Percentiles rank a stretch among this genome's conserved stretches.
Conservation (phyloP, 768 basidiomycete genomes). For the Kwoniella sp. region DNA sequence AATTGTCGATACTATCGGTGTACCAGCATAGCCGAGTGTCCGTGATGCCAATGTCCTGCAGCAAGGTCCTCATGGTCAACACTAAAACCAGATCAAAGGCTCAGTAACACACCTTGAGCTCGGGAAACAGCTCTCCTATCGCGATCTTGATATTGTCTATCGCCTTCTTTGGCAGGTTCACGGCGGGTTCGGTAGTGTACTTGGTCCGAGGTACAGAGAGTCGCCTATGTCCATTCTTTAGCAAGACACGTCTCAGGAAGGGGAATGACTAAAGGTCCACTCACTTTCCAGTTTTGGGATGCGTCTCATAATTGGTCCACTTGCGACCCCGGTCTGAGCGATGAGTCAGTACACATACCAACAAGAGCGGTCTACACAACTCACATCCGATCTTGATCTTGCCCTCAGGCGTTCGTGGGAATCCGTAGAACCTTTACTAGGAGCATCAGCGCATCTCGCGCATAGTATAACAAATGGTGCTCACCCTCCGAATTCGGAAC, state of each 20-base stretch:
- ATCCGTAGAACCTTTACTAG: slow-evolving; percentile 21
- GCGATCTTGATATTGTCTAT: slow-evolving; percentile 31
- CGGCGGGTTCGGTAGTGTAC: slow-evolving; percentile 24
- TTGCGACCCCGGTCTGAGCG: slow-evolving; percentile 27
- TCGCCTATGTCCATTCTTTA: slow-evolving; percentile 9
- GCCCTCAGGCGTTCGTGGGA: slow-evolving; percentile 30
- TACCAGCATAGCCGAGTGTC: slow-evolving; percentile 42
- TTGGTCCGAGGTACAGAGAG: slow-evolving; percentile 32
- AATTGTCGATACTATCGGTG: slow-evolving; percentile 39
- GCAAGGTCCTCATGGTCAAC: not conserved
- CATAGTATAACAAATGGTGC: not conserved
- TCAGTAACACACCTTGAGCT: slow-evolving; percentile 15
- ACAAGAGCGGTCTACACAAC: not conserved
- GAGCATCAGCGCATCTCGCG: slow-evolving; percentile 7
- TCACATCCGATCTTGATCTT: slow-evolving; percentile 36
- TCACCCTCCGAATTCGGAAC: slow-evolving; percentile 33
- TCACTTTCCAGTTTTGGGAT: slow-evolving; percentile 33
- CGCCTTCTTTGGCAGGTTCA: slow-evolving; percentile 32
- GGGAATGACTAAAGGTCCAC: too few species aligned
- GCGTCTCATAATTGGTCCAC: slow-evolving; percentile 37
- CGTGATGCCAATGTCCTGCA: slow-evolving; percentile 35
- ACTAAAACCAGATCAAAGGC: not conserved
- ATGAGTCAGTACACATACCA: not conserved
- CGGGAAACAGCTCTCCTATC: slow-evolving; percentile 30
- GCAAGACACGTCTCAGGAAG: too few species aligned